Evolutionary conservation across 2,329 filamentous ascomycete genomes (phyloP).

Genomic region (Lachnellula hyalina): DNA sequence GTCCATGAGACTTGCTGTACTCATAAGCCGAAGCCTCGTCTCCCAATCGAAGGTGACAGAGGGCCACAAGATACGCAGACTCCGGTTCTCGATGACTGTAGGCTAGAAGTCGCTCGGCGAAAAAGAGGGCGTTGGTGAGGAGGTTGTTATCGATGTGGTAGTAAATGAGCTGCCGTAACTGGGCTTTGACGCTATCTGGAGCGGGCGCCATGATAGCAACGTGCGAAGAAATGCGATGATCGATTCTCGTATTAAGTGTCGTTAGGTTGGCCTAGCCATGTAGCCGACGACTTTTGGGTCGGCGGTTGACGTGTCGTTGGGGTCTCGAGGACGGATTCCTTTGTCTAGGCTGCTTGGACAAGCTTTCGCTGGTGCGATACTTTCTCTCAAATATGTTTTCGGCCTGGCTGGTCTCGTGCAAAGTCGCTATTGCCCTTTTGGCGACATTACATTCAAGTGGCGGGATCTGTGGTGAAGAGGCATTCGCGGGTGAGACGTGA

Average conservation of each 20-base stretch:
- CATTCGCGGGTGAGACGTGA: constrained; percentile 1
- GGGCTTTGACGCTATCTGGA: constrained; percentile 26
- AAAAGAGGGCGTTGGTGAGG: constrained; percentile 86
- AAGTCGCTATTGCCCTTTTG: constrained; percentile 15
- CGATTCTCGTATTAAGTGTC: constrained; percentile 11
- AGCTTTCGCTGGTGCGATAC: constrained; percentile 3
- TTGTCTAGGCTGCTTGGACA: neutral
- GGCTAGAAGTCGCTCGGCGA: constrained; percentile 78
- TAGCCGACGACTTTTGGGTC: constrained; percentile 13
- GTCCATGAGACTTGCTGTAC: constrained; percentile 64
- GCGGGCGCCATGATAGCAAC: constrained; percentile 27
- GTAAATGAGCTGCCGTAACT: constrained; percentile 53
- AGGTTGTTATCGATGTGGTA: constrained; percentile 85
- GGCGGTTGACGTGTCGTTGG: constrained; percentile 9
- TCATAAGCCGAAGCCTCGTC: constrained; percentile 85
- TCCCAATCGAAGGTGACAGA: constrained; percentile 78
- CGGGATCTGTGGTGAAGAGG: neutral
- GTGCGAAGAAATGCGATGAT: constrained; percentile 10
- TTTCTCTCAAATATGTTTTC: constrained; percentile 3
- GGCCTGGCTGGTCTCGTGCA: constrained; percentile 6
- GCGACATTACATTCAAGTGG: constrained; percentile 20
- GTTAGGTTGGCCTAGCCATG: constrained; percentile 29
- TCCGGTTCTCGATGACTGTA: constrained; percentile 79
- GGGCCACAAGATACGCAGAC: constrained; percentile 73
- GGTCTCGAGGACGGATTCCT: constrained; percentile 5